Percentiles rank a stretch among this genome's conserved stretches.
These are phyloP conservation scores for Chrysanthemum seticuspe DNA, from an alignment of 129 eudicot species.

Conservation along the genomic window DNA sequence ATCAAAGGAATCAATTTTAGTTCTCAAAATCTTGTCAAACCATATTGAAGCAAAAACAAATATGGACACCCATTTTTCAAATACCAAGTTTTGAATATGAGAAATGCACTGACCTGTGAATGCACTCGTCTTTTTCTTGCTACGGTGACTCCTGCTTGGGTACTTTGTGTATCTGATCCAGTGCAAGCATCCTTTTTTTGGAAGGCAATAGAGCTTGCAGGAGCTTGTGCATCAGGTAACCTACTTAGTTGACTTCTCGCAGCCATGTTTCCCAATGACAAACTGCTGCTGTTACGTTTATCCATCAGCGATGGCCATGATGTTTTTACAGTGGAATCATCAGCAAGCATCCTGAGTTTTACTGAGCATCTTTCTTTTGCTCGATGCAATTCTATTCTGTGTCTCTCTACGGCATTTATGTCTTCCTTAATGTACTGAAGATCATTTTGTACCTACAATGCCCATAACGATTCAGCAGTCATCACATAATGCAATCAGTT, in stretches of 20 bases:
- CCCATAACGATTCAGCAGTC: slow-evolving; percentile 4
- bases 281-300: slow-evolving; percentile 41
- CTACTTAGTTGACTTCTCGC: slow-evolving; percentile 38
- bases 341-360: slow-evolving; percentile 52
- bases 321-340: slow-evolving; percentile 45
- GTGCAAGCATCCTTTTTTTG: slow-evolving; percentile 44
- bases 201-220: slow-evolving; percentile 34
- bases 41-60: neutral
- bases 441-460: slow-evolving; percentile 72
- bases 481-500: neutral
- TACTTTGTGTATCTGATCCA: slow-evolving; percentile 57
- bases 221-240: slow-evolving; percentile 45
- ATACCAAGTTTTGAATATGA: neutral
- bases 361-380: slow-evolving; percentile 55
- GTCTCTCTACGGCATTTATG: slow-evolving; percentile 68
- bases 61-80: neutral
- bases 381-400: slow-evolving; percentile 55
- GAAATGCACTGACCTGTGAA: slow-evolving; percentile 60
- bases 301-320: slow-evolving; percentile 61
- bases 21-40: neutral
- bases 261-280: slow-evolving; percentile 13
- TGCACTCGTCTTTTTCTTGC: slow-evolving; percentile 72
- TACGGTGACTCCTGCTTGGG: slow-evolving; percentile 48
- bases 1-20: neutral
- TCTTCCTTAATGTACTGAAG: slow-evolving; percentile 85